Conservation (phyloP, 345 rosid genomes). For the Populus simonii region DNA sequence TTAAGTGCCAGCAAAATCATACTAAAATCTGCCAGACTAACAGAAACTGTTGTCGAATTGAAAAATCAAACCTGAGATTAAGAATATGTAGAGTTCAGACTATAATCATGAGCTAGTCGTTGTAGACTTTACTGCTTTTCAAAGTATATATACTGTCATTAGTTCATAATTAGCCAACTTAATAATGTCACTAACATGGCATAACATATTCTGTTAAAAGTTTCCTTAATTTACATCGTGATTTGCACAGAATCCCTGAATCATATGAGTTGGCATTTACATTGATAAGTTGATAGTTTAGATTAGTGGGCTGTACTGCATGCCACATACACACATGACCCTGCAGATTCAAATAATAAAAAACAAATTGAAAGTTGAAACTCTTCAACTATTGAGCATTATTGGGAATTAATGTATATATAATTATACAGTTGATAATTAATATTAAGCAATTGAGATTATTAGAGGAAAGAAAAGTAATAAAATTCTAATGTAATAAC, state of each 20-base stretch:
- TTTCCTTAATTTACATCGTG: not conserved
- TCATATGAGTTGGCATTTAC: not conserved
- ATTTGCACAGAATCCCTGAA: not conserved
- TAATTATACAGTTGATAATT: not conserved
- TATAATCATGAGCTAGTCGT: not conserved
- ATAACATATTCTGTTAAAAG: not conserved
- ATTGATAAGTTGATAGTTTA: not conserved
- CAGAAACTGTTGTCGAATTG: not conserved
- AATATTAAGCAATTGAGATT: not conserved
- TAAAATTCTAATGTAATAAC: not conserved
- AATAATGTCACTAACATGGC: constrained; percentile 3
- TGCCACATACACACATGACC: not conserved
- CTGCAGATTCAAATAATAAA: not conserved
- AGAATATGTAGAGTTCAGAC: not conserved
- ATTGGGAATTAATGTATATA: not conserved
- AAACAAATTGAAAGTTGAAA: not conserved
- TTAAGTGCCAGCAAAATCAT: too few relatives aligned
- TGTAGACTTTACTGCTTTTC: not conserved
- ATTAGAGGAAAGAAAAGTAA: not conserved
- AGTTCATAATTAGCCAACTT: not conserved
- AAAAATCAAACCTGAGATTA: not conserved
- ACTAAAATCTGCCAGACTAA: not conserved
- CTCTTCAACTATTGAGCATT: not conserved
- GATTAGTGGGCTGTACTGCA: not conserved
- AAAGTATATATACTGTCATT: not conserved